These are phyloP conservation scores for Colletotrichum musae DNA, from an alignment of 2,329 filamentous ascomycete species.

Conservation along the genomic window DNA sequence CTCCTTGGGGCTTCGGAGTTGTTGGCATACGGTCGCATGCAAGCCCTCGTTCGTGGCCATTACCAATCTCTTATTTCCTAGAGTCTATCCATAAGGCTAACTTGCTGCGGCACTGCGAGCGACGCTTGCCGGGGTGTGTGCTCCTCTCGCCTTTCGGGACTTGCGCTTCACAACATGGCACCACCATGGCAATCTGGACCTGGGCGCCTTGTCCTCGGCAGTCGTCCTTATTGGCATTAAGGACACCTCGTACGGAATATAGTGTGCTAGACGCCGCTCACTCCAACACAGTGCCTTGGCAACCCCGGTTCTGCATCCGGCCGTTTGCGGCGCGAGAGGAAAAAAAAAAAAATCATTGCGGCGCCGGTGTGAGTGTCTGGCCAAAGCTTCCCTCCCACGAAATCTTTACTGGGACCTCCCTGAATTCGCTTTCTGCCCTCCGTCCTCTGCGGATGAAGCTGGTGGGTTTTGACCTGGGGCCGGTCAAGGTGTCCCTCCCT, in stretches of 20 bases:
- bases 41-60: conserved; percentile 21
- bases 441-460: conserved; percentile 14
- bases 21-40: conserved; percentile 2
- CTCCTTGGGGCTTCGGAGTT: conserved; percentile 1
- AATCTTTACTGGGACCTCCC: conserved; percentile 17
- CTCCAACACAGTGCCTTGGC: conserved; percentile 14
- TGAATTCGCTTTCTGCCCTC: background rate
- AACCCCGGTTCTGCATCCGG: conserved; percentile 26
- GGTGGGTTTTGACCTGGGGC: conserved; percentile 20
- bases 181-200: conserved; percentile 35
- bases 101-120: conserved; percentile 34
- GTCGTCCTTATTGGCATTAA: conserved; percentile 36
- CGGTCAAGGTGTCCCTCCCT: conserved; percentile 23
- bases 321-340: conserved; percentile 5
- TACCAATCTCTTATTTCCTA: conserved; percentile 32
- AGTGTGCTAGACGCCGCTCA: no score
- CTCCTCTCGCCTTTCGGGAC: conserved; percentile 33
- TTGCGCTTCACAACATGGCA: conserved; percentile 36
- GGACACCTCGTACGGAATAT: background rate
- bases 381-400: conserved; percentile 35
- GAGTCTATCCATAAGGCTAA: conserved; percentile 38
- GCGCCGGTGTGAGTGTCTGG: conserved; percentile 16
- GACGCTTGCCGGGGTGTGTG: conserved; percentile 28
- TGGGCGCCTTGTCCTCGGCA: conserved; percentile 33
- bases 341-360: conserved; percentile 23